Conservation (phyloP, 75 land plant genomes). For the Ceratopteris richardii region DNA sequence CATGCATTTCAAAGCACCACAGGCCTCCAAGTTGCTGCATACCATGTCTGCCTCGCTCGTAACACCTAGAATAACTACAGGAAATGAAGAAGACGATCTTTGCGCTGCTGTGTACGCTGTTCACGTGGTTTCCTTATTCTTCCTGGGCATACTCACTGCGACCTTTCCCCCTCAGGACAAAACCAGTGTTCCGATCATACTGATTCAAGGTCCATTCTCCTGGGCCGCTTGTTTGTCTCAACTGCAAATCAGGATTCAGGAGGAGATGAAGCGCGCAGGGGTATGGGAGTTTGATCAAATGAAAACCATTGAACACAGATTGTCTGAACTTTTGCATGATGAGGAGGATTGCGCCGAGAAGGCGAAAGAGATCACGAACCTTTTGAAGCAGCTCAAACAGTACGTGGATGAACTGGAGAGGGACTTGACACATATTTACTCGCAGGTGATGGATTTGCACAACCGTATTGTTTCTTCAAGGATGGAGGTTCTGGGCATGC, state of each 20-base stretch:
- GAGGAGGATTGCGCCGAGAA: neutral
- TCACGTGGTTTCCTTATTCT: constrained; percentile 1
- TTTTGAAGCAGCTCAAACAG: constrained; percentile 3
- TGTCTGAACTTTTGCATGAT: neutral
- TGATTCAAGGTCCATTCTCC: neutral
- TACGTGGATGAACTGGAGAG: neutral
- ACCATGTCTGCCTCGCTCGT: neutral
- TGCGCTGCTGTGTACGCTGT: constrained; percentile 1
- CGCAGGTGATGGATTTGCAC: neutral
- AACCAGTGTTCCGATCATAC: neutral
- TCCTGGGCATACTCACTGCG: neutral
- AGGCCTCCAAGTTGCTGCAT: neutral
- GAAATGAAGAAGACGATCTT: neutral
- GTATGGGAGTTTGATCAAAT: constrained; percentile 6
- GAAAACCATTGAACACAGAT: neutral
- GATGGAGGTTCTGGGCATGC: neutral
- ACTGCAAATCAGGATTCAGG: constrained; percentile 1
- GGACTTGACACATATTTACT: neutral
- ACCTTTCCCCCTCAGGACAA: neutral
- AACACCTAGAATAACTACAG: neutral
- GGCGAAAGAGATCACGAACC: neutral
- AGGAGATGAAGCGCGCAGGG: neutral
- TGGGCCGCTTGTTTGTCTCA: neutral
- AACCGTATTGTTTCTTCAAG: neutral
- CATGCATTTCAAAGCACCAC: too few species aligned